A percentile compares a stretch with the other conserved stretches of the same genome.
Conservation (phyloP, 2,329 filamentous ascomycete genomes). For the Microdochium bolleyi region DNA sequence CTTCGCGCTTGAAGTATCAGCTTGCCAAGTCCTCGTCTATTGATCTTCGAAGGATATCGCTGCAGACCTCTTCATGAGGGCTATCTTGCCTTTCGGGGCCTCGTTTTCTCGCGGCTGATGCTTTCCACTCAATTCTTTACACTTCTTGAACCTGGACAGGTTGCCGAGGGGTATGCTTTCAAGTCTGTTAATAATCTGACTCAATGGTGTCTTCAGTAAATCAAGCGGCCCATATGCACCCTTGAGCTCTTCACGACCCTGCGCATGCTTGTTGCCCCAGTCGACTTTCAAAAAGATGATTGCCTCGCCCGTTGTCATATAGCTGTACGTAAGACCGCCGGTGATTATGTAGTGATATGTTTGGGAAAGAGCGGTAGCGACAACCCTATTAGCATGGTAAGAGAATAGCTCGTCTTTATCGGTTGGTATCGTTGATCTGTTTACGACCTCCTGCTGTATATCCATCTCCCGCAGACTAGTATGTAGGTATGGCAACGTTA, state of each 20-base stretch:
- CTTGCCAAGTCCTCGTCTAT: neutral
- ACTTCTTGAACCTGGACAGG: neutral
- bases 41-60: neutral
- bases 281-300: no score
- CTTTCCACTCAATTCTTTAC: neutral
- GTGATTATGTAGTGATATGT: neutral
- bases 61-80: neutral
- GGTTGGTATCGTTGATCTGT: conserved; percentile 6
- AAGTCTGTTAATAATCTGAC: neutral
- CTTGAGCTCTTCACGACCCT: neutral
- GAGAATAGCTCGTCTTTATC: conserved; percentile 3
- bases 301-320: no score
- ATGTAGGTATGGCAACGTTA: conserved; percentile 6
- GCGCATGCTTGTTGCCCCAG: neutral
- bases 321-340: neutral
- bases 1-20: neutral
- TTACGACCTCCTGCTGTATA: conserved; percentile 11
- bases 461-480: conserved; percentile 7
- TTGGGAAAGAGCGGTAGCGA: neutral
- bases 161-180: neutral
- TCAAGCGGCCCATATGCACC: neutral
- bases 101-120: neutral
- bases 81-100: neutral
- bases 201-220: neutral
- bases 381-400: neutral